A percentile compares a stretch with the other conserved stretches of the same genome.
Evolutionary conservation across 306 rosid genomes (phyloP).

Genomic region (Quercus suber): DNA sequence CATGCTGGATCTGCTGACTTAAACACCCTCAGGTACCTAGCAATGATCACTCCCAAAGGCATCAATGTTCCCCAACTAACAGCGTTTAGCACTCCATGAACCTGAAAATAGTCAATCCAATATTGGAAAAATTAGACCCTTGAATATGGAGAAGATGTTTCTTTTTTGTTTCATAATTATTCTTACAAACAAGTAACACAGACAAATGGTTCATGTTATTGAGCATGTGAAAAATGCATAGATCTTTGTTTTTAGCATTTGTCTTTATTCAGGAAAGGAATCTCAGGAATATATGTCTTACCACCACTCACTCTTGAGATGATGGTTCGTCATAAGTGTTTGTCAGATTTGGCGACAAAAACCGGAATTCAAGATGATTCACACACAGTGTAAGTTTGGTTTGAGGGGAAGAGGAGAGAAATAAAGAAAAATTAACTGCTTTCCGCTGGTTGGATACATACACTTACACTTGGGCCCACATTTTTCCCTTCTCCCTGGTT

Average conservation of each 20-base stretch:
- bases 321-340: no score
- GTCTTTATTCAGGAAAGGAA: neutral
- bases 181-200: no score
- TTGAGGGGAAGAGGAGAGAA: no score
- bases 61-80: conserved; percentile 80
- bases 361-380: no score
- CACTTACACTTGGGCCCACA: no score
- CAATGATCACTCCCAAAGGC: conserved; percentile 74
- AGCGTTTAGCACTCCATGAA: conserved; percentile 73
- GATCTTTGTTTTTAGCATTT: neutral
- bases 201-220: neutral
- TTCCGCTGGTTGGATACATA: no score
- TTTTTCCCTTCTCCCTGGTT: no score
- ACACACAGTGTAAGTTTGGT: no score
- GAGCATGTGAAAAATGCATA: neutral
- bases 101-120: conserved; percentile 30
- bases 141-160: neutral
- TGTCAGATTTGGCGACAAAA: rapidly evolving
- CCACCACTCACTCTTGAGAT: no score
- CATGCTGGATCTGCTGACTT: conserved; percentile 96
- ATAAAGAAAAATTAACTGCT: no score
- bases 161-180: no score
- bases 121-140: neutral
- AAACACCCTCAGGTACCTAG: conserved; percentile 80
- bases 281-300: neutral